Conservation (phyloP, 108 stramenopile genomes). For the Nannochloropsis gaditana region DNA sequence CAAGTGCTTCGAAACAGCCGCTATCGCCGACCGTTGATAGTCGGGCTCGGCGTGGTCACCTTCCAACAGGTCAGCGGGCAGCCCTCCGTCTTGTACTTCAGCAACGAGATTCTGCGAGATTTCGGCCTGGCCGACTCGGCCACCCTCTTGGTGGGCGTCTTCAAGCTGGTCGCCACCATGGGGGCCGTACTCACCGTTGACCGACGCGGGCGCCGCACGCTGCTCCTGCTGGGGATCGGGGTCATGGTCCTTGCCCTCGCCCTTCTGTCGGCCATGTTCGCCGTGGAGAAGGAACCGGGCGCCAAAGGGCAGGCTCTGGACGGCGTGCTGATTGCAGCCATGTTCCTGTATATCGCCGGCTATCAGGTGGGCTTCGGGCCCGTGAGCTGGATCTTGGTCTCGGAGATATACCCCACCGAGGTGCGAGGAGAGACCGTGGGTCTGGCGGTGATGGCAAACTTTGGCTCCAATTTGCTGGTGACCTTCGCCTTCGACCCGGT, state of each 20-base stretch:
- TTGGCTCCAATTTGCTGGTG: constrained; percentile 47
- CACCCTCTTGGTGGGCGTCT: constrained; percentile 57
- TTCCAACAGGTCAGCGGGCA: constrained; percentile 71
- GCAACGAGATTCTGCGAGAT: constrained; percentile 60
- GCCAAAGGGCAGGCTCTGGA: constrained; percentile 34
- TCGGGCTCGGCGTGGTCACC: constrained; percentile 59
- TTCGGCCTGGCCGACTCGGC: constrained; percentile 59
- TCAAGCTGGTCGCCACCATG: constrained; percentile 64
- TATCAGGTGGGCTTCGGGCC: constrained; percentile 57
- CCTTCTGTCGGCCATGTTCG: constrained; percentile 52
- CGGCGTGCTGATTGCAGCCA: constrained; percentile 29
- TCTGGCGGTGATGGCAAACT: constrained; percentile 52
- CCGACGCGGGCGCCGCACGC: constrained; percentile 47
- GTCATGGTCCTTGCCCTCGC: constrained; percentile 59
- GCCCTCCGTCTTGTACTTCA: constrained; percentile 66
- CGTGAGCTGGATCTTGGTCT: constrained; percentile 49
- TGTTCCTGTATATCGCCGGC: constrained; percentile 55
- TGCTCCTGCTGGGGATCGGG: constrained; percentile 54
- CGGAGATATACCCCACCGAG: constrained; percentile 52
- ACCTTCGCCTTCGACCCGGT: constrained; percentile 46
- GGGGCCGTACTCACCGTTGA: constrained; percentile 58
- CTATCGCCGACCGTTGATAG: constrained; percentile 54
- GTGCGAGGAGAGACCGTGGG: constrained; percentile 52
- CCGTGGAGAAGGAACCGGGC: constrained; percentile 28
- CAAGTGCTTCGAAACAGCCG: constrained; percentile 30